Evolutionary conservation across 1,284 basidiomycete genomes (phyloP), one percentile per base, ranked within the genome.

Genomic region (Trichosporon coremiiforme): DNA sequence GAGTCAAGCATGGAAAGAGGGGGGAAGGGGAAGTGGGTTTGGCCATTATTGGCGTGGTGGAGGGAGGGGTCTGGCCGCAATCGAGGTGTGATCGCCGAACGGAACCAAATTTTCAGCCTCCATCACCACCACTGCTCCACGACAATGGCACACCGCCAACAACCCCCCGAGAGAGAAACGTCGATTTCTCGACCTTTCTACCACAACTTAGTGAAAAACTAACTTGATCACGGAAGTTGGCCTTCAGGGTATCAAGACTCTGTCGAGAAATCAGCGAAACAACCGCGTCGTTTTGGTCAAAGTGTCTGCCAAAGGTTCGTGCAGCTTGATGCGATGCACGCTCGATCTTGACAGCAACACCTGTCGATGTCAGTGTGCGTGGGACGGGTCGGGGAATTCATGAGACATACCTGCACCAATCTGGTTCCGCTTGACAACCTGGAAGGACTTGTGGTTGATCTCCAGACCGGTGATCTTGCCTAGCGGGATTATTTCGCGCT

Each of bases 291-390:
- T 94, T 94, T 67, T 98, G 95, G 80, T 97, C 94, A 81, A 99
- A 97, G 83, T 83, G 83, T 73, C 83, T 72, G 7, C 94, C 94
- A 79, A 91, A 97, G 88, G 94, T 92, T 85, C 95, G 96, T 15
- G 95, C 90, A 47, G 92, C 92, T 84, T 98, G 93, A 84, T 99
- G 95, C 4, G 95, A 91, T 0, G 95, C 95, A 80, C 97, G 92
- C 83, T 99, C 97, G 74, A 99, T 98, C 87, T 98, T 98, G 80
- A 99, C 93, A 0, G 97, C 97, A n/a, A 98, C 96, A 83, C 47
- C 47, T 53, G 47, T 33, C 3, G 47, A 4, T 20, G 20, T 96
- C 9, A 53, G 47, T 12, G 47, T 22, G 4, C 5, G 47, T 53
- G n/a, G 47, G 2, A 2, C 2, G 9, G 47, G 20, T 22, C 47